Evolutionary conservation across 805 yeast species (phyloP).

Genomic region (Barnettozyma pratensis): DNA sequence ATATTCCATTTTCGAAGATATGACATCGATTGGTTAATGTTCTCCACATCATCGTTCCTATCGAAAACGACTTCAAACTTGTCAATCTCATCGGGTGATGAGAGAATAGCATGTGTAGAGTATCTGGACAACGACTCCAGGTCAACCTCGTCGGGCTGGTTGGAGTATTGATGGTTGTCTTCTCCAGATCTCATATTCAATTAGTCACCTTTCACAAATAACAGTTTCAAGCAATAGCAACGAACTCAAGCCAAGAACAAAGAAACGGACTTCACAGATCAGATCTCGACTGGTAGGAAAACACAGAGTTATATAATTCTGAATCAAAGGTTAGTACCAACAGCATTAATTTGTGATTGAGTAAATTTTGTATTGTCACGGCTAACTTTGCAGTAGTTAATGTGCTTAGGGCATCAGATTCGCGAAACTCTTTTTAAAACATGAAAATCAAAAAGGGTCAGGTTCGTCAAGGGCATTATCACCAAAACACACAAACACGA

Average conservation of each 20-base stretch:
- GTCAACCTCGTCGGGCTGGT: constrained; percentile 19
- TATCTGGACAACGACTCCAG: constrained; percentile 13
- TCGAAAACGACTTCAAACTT: constrained; percentile 28
- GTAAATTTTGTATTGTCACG: no score
- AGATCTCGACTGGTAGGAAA: no score
- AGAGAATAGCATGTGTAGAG: constrained; percentile 1
- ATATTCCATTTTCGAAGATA: constrained; percentile 49
- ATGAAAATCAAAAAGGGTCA: no score
- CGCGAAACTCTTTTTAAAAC: no score
- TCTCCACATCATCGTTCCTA: constrained; percentile 26
- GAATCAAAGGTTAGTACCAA: no score
- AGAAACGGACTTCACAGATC: no score
- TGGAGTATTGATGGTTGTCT: constrained; percentile 7
- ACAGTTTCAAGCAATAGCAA: not conserved
- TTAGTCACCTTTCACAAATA: not conserved
- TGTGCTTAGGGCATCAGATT: no score
- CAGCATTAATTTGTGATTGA: no score
- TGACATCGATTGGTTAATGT: constrained; percentile 33
- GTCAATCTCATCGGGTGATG: constrained; percentile 2
- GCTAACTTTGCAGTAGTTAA: no score
- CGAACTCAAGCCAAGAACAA: no score
- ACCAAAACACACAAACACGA: not conserved
- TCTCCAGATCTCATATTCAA: not conserved
- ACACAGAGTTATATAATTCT: no score
- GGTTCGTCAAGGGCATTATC: not conserved